A percentile compares a stretch with the other conserved stretches of the same genome.
Evolutionary conservation across 1,139 yeast genomes (phyloP).

Genomic region (Blastobotrys apis): DNA sequence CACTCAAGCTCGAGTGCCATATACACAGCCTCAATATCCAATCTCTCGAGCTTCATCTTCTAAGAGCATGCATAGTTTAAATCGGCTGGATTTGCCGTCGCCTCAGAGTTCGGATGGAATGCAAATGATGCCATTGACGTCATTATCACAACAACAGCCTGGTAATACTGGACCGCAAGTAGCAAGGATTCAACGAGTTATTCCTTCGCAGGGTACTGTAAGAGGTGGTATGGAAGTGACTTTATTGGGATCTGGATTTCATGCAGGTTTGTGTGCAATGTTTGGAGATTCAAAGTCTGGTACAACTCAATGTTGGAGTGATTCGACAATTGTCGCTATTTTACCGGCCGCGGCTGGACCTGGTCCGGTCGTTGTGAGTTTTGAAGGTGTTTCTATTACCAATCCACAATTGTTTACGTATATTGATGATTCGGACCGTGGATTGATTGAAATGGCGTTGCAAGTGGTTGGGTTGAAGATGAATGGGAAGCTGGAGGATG

Average conservation of each 20-base stretch:
- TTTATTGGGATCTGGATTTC: constrained; percentile 77
- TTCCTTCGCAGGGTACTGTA: constrained; percentile 92
- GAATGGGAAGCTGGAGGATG: constrained; percentile 92
- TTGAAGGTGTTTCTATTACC: constrained; percentile 40
- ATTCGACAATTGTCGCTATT: constrained; percentile 86
- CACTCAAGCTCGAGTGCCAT: constrained; percentile 1
- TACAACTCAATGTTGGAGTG: constrained; percentile 95
- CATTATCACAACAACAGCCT: constrained; percentile 4
- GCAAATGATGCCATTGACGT: constrained; percentile 9
- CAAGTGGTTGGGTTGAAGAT: constrained; percentile 92
- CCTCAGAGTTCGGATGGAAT: constrained; percentile 22
- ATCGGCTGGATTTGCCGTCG: constrained; percentile 12
- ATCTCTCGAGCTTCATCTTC: not conserved
- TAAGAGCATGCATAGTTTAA: not conserved
- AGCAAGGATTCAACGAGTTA: constrained; percentile 63
- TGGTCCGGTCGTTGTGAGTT: constrained; percentile 87
- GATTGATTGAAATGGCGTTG: constrained; percentile 83
- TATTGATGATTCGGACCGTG: constrained; percentile 88
- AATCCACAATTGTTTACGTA: constrained; percentile 72
- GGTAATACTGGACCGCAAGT: constrained; percentile 5
- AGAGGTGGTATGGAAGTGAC: constrained; percentile 96
- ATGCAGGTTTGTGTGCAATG: constrained; percentile 73
- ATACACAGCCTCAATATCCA: not conserved
- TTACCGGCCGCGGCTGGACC: constrained; percentile 85
- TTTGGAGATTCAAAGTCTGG: constrained; percentile 82